phyloP scores from a whole-genome alignment of 371 early-diverging fungal species.

The Apophysomyces trapeziformis region DNA sequence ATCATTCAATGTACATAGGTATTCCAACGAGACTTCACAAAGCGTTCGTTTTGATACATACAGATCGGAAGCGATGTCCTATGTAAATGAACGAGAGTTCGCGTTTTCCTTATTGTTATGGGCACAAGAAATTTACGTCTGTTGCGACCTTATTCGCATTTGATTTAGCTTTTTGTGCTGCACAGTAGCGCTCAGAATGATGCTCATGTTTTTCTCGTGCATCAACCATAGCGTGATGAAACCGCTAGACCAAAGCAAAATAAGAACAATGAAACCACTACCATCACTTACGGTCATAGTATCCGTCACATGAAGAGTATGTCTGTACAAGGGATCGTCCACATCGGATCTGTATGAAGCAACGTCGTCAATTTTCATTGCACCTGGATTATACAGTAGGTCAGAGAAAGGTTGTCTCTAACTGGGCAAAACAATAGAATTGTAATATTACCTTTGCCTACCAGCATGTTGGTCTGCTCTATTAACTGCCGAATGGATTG shows the following conservation, averaged over 20 bases:
- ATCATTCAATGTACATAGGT: conserved; percentile 25
- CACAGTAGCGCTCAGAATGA: conserved; percentile 27
- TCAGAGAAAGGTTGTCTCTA: not conserved
- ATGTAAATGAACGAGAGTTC: not conserved
- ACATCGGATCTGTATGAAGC: not conserved
- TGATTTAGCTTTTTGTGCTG: conserved; percentile 28
- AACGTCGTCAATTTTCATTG: not conserved
- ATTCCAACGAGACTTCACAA: conserved; percentile 29
- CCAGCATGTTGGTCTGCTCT: conserved; percentile 5
- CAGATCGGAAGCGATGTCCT: conserved; percentile 27
- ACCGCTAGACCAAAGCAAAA: conserved; percentile 16
- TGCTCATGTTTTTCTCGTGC: conserved; percentile 26
- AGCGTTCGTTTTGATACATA: conserved; percentile 27
- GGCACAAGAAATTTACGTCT: conserved; percentile 18
- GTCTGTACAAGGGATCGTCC: conserved; percentile 6
- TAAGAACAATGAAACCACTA: not conserved
- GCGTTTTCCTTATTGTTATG: conserved; percentile 2
- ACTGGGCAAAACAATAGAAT: not conserved
- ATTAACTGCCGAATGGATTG: conserved; percentile 12
- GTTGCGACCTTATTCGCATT: conserved; percentile 17
- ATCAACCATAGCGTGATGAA: conserved; percentile 21
- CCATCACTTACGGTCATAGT: not conserved
- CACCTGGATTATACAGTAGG: not conserved
- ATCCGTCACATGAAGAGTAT: not conserved
- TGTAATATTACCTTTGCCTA: not conserved